Base-by-base conservation (phyloP, 2,329 filamentous ascomycete species). In the Pseudogymnoascus sp. region DNA sequence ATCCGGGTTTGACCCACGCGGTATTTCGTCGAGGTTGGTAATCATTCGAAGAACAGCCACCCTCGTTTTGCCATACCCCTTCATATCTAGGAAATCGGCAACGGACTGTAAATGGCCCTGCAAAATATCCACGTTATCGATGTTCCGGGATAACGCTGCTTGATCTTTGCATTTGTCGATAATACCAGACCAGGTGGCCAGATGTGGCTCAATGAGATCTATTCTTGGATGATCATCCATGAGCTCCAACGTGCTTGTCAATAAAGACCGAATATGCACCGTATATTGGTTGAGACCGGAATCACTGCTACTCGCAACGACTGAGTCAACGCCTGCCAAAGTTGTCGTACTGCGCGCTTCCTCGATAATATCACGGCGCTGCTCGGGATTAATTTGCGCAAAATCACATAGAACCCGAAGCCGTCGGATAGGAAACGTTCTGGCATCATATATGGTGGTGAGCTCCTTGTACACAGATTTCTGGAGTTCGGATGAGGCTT, bases 1-100 rank as follows among this genome's bases (percentile, higher is more conserved):
- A 77, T 73, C 21, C 74, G 71, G 60, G 72, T 73, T 2, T 73
- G 76, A 61, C 18, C 72, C 69, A 48, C 74, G 73, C 3, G 55
- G 35, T 28, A 82, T 66, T 64, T 82, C 78, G 9, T 77, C 69
- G 1, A 79, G 68, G 23, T 74, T 76, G 5, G 76, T 67, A 10
- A 81, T 70, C 23, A 83, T 64, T 57, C 77, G 74, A 5, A 84
- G 71, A n/a, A 76, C 71, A 7, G 74, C 73, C 52, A 83, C 67
- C 41, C 76, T 74, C 23, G 76, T 67, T 56, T 75, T 76, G 64
- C 79, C 78, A 30, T 80, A 73, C 1, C 82, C 83, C 60, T 81
- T 78, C 38, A 83, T 78, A 56, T 79, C 78, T 3, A 84, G 74
- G 64, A 78, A 86, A 60, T 84, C 80, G 6, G 78, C 74, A 38